A percentile compares a stretch with the other conserved stretches of the same genome.
Evolutionary conservation across 306 rosid species (phyloP).

Genomic region (Fagus crenata): DNA sequence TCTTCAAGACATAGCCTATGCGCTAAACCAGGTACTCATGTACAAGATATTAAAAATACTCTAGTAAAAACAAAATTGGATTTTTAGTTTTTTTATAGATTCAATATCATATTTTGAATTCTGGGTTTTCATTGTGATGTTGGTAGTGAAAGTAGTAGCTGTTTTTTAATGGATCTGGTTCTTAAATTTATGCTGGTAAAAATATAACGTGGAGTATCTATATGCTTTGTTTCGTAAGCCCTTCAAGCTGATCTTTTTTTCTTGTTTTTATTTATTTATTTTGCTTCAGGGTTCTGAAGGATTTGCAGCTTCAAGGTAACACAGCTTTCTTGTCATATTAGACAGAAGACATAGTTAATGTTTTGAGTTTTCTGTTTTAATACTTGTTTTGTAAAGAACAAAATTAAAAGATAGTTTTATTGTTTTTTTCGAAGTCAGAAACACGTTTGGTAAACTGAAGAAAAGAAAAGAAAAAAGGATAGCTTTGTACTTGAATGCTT

Average conservation of each 20-base stretch:
- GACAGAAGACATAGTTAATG: conserved; percentile 12
- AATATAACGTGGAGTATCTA: too few relatives aligned
- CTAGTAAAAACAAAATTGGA: neutral
- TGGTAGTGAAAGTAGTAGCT: neutral
- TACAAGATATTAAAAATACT: neutral
- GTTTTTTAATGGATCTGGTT: neutral
- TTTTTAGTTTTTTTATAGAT: neutral
- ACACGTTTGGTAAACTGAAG: too few relatives aligned
- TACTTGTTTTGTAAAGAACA: too few relatives aligned
- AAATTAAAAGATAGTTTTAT: too few relatives aligned
- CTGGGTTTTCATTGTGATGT: neutral
- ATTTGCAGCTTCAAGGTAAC: conserved; percentile 63
- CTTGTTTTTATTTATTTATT: conserved; percentile 20
- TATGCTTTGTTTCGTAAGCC: neutral
- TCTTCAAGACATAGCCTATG: conserved; percentile 26
- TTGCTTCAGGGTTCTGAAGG: conserved; percentile 54
- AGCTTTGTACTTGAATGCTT: too few relatives aligned
- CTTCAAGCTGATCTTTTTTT: conserved; percentile 30
- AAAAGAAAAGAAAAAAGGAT: too few relatives aligned
- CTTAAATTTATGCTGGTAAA: neutral
- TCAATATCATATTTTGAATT: neutral
- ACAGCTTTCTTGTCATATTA: conserved; percentile 9
- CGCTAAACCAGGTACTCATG: conserved; percentile 35
- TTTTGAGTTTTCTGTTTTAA: neutral
- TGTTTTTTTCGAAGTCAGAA: too few relatives aligned